Evolutionary conservation across 495 filamentous ascomycete species (phyloP).

Genomic region (Annulohypoxylon stygium): DNA sequence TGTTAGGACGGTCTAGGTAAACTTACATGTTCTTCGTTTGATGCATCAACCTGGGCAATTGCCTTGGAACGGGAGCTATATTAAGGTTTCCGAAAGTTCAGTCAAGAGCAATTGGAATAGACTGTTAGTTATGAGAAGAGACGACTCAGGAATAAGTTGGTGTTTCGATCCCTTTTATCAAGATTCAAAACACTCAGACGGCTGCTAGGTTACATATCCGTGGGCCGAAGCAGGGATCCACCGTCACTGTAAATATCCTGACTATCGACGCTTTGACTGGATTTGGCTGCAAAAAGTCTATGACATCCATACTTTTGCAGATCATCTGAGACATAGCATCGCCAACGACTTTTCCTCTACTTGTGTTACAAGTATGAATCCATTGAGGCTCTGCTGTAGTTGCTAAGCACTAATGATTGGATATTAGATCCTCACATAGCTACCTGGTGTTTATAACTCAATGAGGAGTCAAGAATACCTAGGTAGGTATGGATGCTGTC

Average conservation of each 20-base stretch:
- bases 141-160: not conserved
- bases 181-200: not conserved
- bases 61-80: not conserved
- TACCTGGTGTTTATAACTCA: not conserved
- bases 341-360: not conserved
- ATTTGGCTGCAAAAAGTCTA: not conserved
- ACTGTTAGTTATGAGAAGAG: not conserved
- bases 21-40: slow-evolving; percentile 27
- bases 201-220: not conserved
- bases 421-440: not conserved
- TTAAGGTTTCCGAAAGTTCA: not conserved
- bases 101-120: not conserved
- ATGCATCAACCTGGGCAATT: not conserved
- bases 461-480: not conserved
- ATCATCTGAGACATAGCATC: slow-evolving; percentile 1
- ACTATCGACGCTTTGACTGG: slow-evolving; percentile 16
- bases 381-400: not conserved
- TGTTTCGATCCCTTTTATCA: not conserved
- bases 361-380: not conserved
- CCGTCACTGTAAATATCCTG: not conserved
- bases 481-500: not conserved
- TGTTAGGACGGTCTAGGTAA: not conserved
- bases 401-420: not conserved
- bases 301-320: not conserved
- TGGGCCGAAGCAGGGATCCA: not conserved